Evolutionary conservation across 805 yeast species (phyloP), one percentile per base, ranked within the genome.

Genomic region (Phaffomyces antillensis): DNA sequence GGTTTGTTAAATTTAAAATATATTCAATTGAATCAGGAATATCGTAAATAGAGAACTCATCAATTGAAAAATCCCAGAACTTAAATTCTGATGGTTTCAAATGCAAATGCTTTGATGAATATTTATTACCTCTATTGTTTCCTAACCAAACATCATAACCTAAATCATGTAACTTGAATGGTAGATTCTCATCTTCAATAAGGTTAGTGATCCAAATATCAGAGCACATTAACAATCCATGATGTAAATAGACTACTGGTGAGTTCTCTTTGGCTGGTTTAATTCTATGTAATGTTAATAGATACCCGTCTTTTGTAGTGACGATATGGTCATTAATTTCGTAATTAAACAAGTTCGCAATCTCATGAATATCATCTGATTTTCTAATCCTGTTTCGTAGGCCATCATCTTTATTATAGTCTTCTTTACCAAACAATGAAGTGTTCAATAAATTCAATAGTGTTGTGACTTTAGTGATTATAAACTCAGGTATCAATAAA

Each of bases 111-210:
- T 47, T 66, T 61, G 52, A 57, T 25, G 95, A 83, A 67, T 91
- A 91, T 65, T 91, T 93, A 67, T 91, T 93, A 9, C 96, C 96
- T 44, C 96, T 71, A 59, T 86, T 88, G 63, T 87, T 88, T 2
- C 98, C 98, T 49, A 91, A 68, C 91, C 95, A 91, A 7, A 91
- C 97, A 60, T 91, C 99, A 62, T 81, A 91, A 4, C 97, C 97
- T 40, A 77, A 59, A 46, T 89, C 87, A 45, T 81, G 78, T 36
- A 91, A 70, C 7, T 77, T 66, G 60, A 83, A 82, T 0, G 98
- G 96, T 37, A 93, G 66, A 48, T 81, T 79, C 39, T 72, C 68
- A 51, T 64, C 48, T 46, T 73, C 71, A 45, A 73, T 63, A 42
- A 69, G 48, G 41, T 69, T 67, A 56, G 79, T 75, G 55, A 79